phyloP scores from a whole-genome alignment of 148 eudicot genomes.

The Silene conica region DNA sequence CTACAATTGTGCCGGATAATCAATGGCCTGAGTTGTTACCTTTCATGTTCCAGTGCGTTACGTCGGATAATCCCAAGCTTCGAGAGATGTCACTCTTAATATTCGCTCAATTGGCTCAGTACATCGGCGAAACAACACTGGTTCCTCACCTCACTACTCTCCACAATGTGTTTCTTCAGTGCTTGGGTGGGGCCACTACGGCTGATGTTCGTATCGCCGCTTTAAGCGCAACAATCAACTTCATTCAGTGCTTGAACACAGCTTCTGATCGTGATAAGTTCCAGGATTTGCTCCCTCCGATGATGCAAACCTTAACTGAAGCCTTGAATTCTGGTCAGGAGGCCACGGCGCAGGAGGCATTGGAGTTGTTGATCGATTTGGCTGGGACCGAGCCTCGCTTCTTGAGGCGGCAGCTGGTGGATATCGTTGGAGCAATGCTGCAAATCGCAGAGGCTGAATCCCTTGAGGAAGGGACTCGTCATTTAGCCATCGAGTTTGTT shows the following conservation, averaged over 20 bases:
- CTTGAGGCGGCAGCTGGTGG: conserved; percentile 71
- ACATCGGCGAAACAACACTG: conserved; percentile 49
- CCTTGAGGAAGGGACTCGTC: conserved; percentile 80
- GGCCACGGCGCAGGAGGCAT: conserved; percentile 85
- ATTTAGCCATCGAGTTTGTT: conserved; percentile 80
- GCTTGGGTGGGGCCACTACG: conserved; percentile 34
- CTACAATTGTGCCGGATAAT: conserved; percentile 60
- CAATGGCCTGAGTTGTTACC: conserved; percentile 80
- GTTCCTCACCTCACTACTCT: conserved; percentile 55
- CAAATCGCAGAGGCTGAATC: conserved; percentile 80
- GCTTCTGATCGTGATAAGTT: conserved; percentile 73
- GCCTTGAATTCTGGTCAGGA: conserved; percentile 68
- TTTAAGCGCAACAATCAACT: conserved; percentile 66
- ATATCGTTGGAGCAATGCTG: conserved; percentile 82
- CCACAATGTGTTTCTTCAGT: conserved; percentile 59
- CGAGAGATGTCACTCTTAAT: conserved; percentile 78
- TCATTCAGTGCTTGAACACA: conserved; percentile 66
- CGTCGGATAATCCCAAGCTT: conserved; percentile 41
- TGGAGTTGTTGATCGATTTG: conserved; percentile 75
- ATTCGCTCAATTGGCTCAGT: conserved; percentile 72
- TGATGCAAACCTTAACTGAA: conserved; percentile 82
- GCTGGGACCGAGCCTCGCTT: conserved; percentile 88
- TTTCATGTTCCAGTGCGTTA: conserved; percentile 70
- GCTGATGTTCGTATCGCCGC: conserved; percentile 74
- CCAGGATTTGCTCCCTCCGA: conserved; percentile 77